These are phyloP conservation scores for Hyphopichia wangnamkhiaoensis DNA, from an alignment of 1,139 yeast genomes.

Conservation along the genomic window DNA sequence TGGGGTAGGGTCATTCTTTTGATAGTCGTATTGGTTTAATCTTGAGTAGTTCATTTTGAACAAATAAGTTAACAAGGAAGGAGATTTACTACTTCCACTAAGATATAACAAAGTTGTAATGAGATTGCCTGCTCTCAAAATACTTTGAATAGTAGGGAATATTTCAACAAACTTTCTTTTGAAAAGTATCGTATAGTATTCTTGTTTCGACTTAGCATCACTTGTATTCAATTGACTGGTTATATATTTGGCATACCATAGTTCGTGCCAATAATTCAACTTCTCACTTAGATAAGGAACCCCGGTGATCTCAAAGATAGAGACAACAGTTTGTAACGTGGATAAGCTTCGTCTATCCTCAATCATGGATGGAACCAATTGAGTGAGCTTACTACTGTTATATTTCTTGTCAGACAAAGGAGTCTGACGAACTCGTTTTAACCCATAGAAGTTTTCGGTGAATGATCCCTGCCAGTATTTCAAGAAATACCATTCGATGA, in stretches of 20 bases:
- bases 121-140: slow-evolving; percentile 53
- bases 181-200: slow-evolving; percentile 28
- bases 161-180: slow-evolving; percentile 53
- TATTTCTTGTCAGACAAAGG: slow-evolving; percentile 34
- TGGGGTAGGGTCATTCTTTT: slow-evolving; percentile 41
- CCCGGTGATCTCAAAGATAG: slow-evolving; percentile 66
- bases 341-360: slow-evolving; percentile 60
- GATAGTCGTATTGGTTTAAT: slow-evolving; percentile 61
- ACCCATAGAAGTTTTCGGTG: slow-evolving; percentile 89
- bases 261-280: slow-evolving; percentile 64
- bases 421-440: slow-evolving; percentile 61
- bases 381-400: slow-evolving; percentile 37
- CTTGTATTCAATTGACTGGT: slow-evolving; percentile 43
- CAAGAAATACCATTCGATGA: slow-evolving; percentile 75
- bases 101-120: slow-evolving; percentile 64
- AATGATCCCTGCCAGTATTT: slow-evolving; percentile 81
- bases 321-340: slow-evolving; percentile 52
- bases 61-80: slow-evolving; percentile 62
- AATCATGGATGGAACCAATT: slow-evolving; percentile 48
- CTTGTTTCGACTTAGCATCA: slow-evolving; percentile 32
- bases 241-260: slow-evolving; percentile 58
- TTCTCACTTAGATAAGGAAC: slow-evolving; percentile 71
- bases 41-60: slow-evolving; percentile 72
- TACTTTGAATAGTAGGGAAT: slow-evolving; percentile 62
- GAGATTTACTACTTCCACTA: slow-evolving; percentile 66